Base-by-base conservation (phyloP, 2,329 filamentous ascomycete genomes). In the Hirsutella minnesotensis region DNA sequence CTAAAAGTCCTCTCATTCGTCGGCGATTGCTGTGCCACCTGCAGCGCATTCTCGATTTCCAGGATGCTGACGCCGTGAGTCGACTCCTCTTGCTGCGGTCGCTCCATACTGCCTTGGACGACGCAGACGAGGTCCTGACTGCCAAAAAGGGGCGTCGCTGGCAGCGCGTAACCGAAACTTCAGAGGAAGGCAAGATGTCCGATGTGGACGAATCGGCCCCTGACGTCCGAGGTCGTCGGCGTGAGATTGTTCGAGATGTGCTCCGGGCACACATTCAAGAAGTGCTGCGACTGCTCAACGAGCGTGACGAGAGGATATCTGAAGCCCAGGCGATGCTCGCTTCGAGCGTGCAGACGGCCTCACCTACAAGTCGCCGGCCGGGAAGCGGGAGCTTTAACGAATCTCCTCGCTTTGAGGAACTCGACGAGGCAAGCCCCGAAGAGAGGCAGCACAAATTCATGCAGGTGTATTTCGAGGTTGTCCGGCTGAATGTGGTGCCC, bases 401-500 rank as follows among this genome's bases (percentile, higher is more conserved):
- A 9, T 15, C 43, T 4, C 46, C 51, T 2, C 52, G 53, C 3
- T 70, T 75, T 27, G 61, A 66, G 13, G 65, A 71, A 10, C 67
- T 77, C 29, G 62, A 67, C 43, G 57, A 64, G 9, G 67, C 67
- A 0, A 60, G 64, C 12, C 67, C 71, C 0, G 70, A 73, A 21
- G 63, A 69, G 15, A 65, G 70, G 29, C 70, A 76, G 46, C 55
- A 64, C 19, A 60, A 60, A 10, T 64, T 77, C n/a, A 67, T 77
- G 61, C 57, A 66, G 3, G 66, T 73, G 2, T 77, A 77, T 51
- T 77, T 75, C 47, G 48, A 61, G 10, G 51, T 59, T 1, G 60
- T 77, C 13, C 62, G 66, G 5, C 57, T 50, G 3, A 53, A 56
- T 3, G 69, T 74, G 2, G 54, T 68, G 10, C 49, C 53, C 5